Conservation (phyloP, 1,139 yeast species). For the Taiozyma sp. region DNA sequence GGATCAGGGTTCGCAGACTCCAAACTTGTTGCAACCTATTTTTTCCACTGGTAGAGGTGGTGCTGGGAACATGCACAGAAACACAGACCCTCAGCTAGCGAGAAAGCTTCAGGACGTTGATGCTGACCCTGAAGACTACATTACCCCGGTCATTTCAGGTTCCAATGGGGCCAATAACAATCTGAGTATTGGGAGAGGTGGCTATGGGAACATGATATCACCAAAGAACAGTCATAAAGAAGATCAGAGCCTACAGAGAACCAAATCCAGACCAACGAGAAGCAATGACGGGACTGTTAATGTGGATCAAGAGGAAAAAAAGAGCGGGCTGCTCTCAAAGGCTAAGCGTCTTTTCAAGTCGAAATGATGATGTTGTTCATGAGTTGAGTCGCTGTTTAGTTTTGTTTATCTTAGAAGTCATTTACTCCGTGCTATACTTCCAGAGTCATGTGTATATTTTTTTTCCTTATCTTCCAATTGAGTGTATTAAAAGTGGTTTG, state of each 20-base stretch:
- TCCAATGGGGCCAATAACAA: slow-evolving; percentile 32
- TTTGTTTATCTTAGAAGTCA: neutral
- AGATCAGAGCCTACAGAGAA: slow-evolving; percentile 18
- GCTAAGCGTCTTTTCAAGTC: slow-evolving; percentile 23
- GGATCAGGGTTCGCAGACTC: slow-evolving; percentile 62
- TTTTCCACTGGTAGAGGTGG: slow-evolving; percentile 83
- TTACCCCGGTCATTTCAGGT: slow-evolving; percentile 17
- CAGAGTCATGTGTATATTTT: neutral
- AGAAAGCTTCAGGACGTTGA: slow-evolving; percentile 73
- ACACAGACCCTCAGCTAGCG: slow-evolving; percentile 56
- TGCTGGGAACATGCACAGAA: slow-evolving; percentile 70
- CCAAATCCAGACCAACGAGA: slow-evolving; percentile 5
- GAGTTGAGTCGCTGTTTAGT: neutral
- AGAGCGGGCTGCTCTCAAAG: slow-evolving; percentile 21
- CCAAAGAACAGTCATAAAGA: slow-evolving; percentile 28
- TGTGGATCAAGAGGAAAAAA: slow-evolving; percentile 10
- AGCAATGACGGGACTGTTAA: slow-evolving; percentile 2
- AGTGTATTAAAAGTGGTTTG: neutral
- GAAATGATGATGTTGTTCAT: neutral
- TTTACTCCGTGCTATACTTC: neutral
- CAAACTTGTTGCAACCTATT: slow-evolving; percentile 51
- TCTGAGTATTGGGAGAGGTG: slow-evolving; percentile 33
- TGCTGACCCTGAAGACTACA: slow-evolving; percentile 24
- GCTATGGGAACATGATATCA: slow-evolving; percentile 37
- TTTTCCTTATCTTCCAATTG: too few relatives aligned